Conservation (phyloP, 2,329 filamentous ascomycete species). For the Xenoacremonium recifei region DNA sequence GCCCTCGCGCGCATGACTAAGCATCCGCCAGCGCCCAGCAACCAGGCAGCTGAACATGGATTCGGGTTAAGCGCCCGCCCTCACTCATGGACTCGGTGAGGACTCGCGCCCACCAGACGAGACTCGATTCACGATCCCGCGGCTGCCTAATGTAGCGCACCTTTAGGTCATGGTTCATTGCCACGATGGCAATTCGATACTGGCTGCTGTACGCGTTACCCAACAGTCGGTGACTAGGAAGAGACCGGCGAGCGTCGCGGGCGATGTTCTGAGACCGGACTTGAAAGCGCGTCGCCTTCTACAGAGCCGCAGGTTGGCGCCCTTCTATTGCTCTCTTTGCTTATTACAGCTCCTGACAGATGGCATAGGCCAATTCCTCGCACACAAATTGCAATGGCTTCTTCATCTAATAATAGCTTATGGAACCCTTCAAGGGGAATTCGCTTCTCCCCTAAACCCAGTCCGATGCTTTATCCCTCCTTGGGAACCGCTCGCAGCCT, state of each 20-base stretch:
- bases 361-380: not conserved
- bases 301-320: slow-evolving; percentile 15
- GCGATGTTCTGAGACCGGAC: slow-evolving; percentile 28
- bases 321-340: too few relatives aligned
- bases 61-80: too few relatives aligned
- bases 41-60: too few relatives aligned
- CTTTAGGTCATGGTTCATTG: slow-evolving; percentile 21
- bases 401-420: slow-evolving; percentile 15
- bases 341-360: slow-evolving; percentile 8
- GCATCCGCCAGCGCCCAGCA: slow-evolving; percentile 11
- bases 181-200: slow-evolving; percentile 20
- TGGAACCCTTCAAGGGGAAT: slow-evolving; percentile 32
- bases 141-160: slow-evolving; percentile 28
- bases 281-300: slow-evolving; percentile 13
- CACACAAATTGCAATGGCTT: slow-evolving; percentile 15
- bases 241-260: slow-evolving; percentile 19
- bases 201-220: slow-evolving; percentile 15
- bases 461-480: slow-evolving; percentile 21
- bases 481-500: slow-evolving; percentile 27
- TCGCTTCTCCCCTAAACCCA: slow-evolving; percentile 25
- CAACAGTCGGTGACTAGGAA: slow-evolving; percentile 18
- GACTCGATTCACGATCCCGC: slow-evolving; percentile 24
- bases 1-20: slow-evolving; percentile 37
- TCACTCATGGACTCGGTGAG: too few relatives aligned
- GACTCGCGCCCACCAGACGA: too few relatives aligned